Evolutionary conservation across 306 rosid species (phyloP), one percentile per base, ranked within the genome.

Genomic region (Malus sylvestris): DNA sequence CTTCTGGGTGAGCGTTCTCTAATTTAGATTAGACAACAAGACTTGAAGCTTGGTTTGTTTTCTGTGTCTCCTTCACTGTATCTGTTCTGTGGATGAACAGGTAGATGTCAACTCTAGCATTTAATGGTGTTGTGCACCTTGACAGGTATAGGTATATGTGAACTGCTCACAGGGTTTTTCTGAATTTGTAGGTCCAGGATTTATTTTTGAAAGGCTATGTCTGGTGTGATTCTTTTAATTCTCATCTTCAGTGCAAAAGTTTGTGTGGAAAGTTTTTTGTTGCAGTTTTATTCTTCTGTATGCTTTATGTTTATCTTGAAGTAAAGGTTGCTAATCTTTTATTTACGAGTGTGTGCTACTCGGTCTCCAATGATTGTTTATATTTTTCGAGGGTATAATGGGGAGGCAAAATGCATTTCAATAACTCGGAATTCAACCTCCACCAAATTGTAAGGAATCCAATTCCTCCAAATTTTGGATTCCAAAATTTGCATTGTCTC

Each of bases 181-280:
- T 75, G 99, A 96, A 88, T 97, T 97, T 64, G 90, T 91, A 74
- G 97, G 97, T 74, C 99, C 97, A 20, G 97, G 96, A 38, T 92
- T 96, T 87, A 65, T 96, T 70, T 91, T 96, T 82, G 99, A 92
- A 86, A 88, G 98, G 81, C 98, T 94, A 90, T 80, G 97, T 59
- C 20, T 65, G 15, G 20, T n/a, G 30, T 23, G 25, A 8, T 61
- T 30, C 40, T 10, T 42, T 38, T 69, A 32, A 32, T 32, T n/a
- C 10, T 75, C 10, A n/a, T 7, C 45, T 42, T 42, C 12, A 42
- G 45, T 42, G 45, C 12, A 42, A 8, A 42, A 42, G 45, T 42
- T 42, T 42, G 12, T 8, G 45, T 42, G 45, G 3, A 42, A 42
- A 9, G 45, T 42, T 42, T 42, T 42, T 42, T 42, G 45, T 42